phyloP scores from a whole-genome alignment of 345 rosid genomes.

The Corchorus capsularis region DNA sequence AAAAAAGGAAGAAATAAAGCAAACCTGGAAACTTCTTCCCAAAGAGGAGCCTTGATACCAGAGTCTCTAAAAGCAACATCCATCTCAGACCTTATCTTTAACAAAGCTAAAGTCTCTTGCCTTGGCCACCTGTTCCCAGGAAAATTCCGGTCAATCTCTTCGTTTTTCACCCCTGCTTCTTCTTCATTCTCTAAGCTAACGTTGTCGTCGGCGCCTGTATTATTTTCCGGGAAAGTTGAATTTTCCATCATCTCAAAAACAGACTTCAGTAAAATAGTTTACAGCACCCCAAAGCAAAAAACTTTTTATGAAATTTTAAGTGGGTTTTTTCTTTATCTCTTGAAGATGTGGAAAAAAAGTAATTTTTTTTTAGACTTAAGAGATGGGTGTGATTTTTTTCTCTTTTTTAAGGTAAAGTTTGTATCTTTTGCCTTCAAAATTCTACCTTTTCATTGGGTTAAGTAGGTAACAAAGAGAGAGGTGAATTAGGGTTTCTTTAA shows the following conservation, averaged over 20 bases:
- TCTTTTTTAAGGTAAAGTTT: constrained; percentile 14
- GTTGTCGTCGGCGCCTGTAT: constrained; percentile 9
- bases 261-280: constrained; percentile 22
- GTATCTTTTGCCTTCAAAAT: background rate
- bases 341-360: constrained; percentile 9
- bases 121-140: constrained; percentile 81
- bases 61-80: constrained; percentile 74
- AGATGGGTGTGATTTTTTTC: constrained; percentile 9
- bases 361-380: constrained; percentile 16
- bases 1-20: constrained; percentile 14
- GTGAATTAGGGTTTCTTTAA: constrained; percentile 35
- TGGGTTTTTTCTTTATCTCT: background rate
- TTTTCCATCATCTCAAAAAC: constrained; percentile 34
- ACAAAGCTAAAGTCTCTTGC: constrained; percentile 71
- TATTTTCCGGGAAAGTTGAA: constrained; percentile 36
- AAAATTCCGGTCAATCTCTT: constrained; percentile 46
- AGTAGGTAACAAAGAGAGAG: constrained; percentile 17
- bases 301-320: constrained; percentile 23
- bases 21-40: constrained; percentile 95
- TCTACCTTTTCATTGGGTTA: constrained; percentile 20
- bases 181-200: constrained; percentile 28
- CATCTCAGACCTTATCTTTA: constrained; percentile 87
- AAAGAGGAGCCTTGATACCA: constrained; percentile 68
- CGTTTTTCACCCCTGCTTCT: constrained; percentile 25
- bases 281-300: constrained; percentile 28